phyloP scores from a whole-genome alignment of 108 stramenopile species.

The Chaetoceros tenuissimus region DNA sequence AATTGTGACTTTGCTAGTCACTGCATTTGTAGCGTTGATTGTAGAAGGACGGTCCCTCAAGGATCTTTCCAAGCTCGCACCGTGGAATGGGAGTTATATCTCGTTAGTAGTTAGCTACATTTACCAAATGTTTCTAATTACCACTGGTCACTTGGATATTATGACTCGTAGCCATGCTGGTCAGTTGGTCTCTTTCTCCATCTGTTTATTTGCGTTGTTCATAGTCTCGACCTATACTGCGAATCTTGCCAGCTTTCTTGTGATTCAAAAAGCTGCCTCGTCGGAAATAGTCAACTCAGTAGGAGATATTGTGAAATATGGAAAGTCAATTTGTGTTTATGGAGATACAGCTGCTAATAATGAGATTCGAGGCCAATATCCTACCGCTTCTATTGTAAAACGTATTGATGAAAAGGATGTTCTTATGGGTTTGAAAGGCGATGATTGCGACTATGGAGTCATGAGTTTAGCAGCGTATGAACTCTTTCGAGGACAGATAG shows the following conservation, averaged over 20 bases:
- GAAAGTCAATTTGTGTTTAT: constrained; percentile 14
- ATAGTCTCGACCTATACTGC: constrained; percentile 20
- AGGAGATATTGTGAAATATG: constrained; percentile 8
- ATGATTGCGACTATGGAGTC: constrained; percentile 18
- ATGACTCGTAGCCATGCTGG: constrained; percentile 4
- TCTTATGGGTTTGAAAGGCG: constrained; percentile 11
- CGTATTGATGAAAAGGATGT: not conserved
- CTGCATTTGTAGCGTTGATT: constrained; percentile 13
- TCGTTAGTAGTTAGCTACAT: not conserved
- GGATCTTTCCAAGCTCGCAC: not conserved
- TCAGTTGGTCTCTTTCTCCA: constrained; percentile 10
- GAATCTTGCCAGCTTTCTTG: too few species aligned
- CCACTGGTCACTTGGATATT: constrained; percentile 12
- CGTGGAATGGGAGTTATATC: not conserved
- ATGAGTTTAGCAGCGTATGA: constrained; percentile 6
- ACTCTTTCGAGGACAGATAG: not conserved
- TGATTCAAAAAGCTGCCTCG: constrained; percentile 1
- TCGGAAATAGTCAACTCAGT: constrained; percentile 17
- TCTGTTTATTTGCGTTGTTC: constrained; percentile 29
- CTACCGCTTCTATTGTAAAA: constrained; percentile 10
- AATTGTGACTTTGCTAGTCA: constrained; percentile 12
- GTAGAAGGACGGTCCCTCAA: constrained; percentile 10
- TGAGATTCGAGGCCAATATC: constrained; percentile 10
- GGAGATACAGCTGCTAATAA: not conserved
- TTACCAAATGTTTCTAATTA: constrained; percentile 8